These are phyloP conservation scores for Xylaria nigripes DNA, from an alignment of 495 filamentous ascomycete species.

Conservation along the genomic window DNA sequence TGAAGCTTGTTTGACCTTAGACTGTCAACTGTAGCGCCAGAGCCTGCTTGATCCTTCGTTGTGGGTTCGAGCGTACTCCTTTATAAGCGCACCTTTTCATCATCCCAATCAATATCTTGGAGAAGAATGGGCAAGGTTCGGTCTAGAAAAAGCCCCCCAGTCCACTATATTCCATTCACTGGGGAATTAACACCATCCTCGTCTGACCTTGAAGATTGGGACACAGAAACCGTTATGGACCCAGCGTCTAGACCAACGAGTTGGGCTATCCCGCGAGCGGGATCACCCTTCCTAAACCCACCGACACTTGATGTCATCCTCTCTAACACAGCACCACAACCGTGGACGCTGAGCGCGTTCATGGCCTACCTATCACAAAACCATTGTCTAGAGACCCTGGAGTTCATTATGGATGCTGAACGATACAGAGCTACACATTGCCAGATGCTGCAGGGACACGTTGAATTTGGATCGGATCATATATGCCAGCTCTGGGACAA, in stretches of 20 bases:
- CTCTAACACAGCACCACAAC: conserved; percentile 74
- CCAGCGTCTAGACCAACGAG: conserved; percentile 36
- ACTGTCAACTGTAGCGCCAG: not conserved
- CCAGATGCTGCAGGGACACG: conserved; percentile 15
- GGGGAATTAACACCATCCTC: conserved; percentile 33
- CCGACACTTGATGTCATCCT: conserved; percentile 85
- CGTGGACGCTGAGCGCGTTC: conserved; percentile 89
- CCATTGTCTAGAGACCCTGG: conserved; percentile 92
- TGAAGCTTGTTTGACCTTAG: not conserved
- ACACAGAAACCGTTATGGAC: conserved; percentile 38
- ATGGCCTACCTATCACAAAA: conserved; percentile 97
- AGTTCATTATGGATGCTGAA: conserved; percentile 93
- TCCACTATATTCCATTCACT: conserved; percentile 29
- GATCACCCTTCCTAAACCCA: conserved; percentile 48
- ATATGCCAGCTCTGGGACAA: conserved; percentile 65
- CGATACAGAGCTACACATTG: conserved; percentile 74
- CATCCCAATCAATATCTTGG: too few species aligned
- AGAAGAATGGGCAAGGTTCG: conserved; percentile 40
- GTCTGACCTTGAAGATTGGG: conserved; percentile 34
- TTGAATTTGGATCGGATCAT: conserved; percentile 53
- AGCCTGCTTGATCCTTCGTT: not conserved
- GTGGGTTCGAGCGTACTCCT: not conserved
- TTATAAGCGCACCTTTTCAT: conserved; percentile 4
- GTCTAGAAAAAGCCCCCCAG: conserved; percentile 35
- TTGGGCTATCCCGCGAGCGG: conserved; percentile 34